Evolutionary conservation across 108 stramenopile genomes (phyloP), one percentile per base, ranked within the genome.

Genomic region (Nannochloropsis salina): DNA sequence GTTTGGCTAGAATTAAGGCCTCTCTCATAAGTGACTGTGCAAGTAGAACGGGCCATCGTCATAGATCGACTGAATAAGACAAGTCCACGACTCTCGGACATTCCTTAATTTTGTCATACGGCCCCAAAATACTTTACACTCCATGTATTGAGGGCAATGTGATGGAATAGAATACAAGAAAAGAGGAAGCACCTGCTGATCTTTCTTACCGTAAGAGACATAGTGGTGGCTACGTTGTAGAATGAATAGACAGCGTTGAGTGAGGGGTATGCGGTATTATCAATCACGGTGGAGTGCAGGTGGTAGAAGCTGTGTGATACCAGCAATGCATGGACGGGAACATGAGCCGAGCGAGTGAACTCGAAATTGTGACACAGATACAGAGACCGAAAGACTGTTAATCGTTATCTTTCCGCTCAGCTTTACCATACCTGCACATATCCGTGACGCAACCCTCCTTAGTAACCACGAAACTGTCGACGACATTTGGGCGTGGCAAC

Each of bases 141-240:
- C 12, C 81, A 15, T 82, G 40, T 42, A 31, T 20, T 20, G 42
- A 42, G 81, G 31, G 40, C 81, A 82, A 82, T 22, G 6, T 31
- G 18, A n/a, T 42, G 40, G 21, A 82, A 31, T 31, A 41, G 31
- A 31, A 42, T 31, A 83, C 12, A 6, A 43, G 6, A 10, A 83
- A 43, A 12, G 1, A 21, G 44, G 44, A 83, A 21, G 42, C 43
- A 44, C 8, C 43, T 11, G 42, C 31, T 31, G 31, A 0, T 1
- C 31, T 31, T 31, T 31, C 31, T 31, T 43, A 44, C 43, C 21
- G 85, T 84, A 84, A 95, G 89, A 41, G 89, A 61, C 84, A 97
- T 93, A 12, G 93, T 92, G 40, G 94, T 95, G 42, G 98, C 97
- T 18, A 99, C 96, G 89, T 98, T 99, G 94, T 99, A 99, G 88